Evolutionary conservation across 352 stramenopile species (phyloP), one percentile per base, ranked within the genome.

Genomic region (Pythium rishiriense): DNA sequence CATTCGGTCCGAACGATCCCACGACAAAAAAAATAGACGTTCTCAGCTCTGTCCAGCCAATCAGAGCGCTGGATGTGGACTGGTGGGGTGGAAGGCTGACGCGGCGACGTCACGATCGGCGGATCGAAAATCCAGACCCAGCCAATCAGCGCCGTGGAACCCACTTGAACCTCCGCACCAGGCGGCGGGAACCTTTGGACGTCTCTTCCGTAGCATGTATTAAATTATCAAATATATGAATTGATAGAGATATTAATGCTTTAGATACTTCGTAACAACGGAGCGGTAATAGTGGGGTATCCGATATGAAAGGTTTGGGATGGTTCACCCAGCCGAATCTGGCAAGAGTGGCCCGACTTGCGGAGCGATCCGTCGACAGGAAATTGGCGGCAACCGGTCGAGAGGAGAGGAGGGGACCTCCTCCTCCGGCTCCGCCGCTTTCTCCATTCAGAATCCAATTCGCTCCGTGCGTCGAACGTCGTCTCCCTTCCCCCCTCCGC

Each of bases 21-120:
- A 62, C 29, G 17, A 64, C 31, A 14, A 7, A 57, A 70, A 70
- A 70, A 58, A 70, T 57, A 64, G 63, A 70, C 43, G 54, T 26
- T 48, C 35, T 17, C 1, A 24, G 17, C 8, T 4, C 2, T 4
- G 45, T 50, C 35, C 56, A 66, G 50, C 64, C 64, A 70, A 70
- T 70, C 63, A 65, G 10, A 21, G 11, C 0, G 33, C 33, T 9
- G 3, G 37, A 17, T 17, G n/a, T 47, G n/a, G 1, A 10, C 1
- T 19, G 25, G 9, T 26, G n/a, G 50, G 31, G 19, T 15, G 5
- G 9, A 5, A 54, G 2, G 46, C 24, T 70, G 64, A 70, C 64
- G 64, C 64, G 64, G 39, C 64, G 42, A 70, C 47, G 64, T 70
- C 56, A 66, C 37, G 9, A 21, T n/a, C 22, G 19, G 21, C 5